A percentile compares a stretch with the other conserved stretches of the same genome.
phyloP scores from a whole-genome alignment of 257 asterid genomes.

The Forsythia viridissima region DNA sequence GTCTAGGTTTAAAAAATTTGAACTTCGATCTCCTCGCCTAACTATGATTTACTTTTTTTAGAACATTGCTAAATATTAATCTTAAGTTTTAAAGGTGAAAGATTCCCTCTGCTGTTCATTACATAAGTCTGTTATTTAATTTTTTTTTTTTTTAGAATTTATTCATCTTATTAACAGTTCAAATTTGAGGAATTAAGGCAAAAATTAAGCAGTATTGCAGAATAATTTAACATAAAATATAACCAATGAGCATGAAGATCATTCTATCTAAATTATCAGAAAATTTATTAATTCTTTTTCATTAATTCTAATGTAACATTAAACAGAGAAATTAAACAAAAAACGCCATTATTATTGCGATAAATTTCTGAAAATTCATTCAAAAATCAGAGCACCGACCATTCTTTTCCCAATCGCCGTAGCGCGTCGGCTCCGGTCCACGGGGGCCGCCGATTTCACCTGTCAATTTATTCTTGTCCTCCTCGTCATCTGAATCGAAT shows the following conservation, averaged over 20 bases:
- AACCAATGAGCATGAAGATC: not conserved
- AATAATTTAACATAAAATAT: not conserved
- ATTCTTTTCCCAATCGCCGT: conserved; percentile 85
- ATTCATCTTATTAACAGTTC: not conserved
- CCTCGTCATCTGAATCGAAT: conserved; percentile 15
- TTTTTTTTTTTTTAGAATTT: too few relatives aligned
- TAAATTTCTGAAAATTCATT: not conserved
- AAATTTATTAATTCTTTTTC: not conserved
- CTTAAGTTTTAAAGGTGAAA: too few relatives aligned
- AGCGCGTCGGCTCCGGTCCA: conserved; percentile 93
- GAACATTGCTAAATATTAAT: too few relatives aligned
- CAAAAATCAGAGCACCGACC: conserved; percentile 91
- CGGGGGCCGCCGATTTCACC: conserved; percentile 85
- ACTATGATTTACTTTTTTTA: too few relatives aligned
- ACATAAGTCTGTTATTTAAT: too few relatives aligned
- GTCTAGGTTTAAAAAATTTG: too few relatives aligned
- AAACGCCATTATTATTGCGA: not conserved
- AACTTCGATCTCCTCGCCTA: too few relatives aligned
- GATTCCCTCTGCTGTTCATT: too few relatives aligned
- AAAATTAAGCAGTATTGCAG: not conserved
- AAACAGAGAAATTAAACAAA: not conserved
- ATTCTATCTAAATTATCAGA: not conserved
- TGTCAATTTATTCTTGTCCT: conserved; percentile 46
- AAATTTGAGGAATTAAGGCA: not conserved
- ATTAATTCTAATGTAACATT: not conserved